Conservation (phyloP, 78 protist genomes). For the Dictyostelium brefeldianum region DNA sequence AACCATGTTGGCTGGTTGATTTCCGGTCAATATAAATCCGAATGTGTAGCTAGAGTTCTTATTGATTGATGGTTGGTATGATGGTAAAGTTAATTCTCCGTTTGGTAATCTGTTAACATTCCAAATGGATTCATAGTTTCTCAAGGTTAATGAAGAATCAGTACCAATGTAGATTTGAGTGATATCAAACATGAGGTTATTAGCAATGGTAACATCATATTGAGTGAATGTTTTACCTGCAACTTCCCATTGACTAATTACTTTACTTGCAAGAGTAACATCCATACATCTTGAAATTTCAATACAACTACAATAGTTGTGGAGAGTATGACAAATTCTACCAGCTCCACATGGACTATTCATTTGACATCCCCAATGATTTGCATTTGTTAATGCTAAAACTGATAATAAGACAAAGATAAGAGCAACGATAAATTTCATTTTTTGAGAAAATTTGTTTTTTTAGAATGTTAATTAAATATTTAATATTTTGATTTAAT, state of each 20-base stretch:
- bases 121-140: slow-evolving; percentile 8
- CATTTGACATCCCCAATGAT: slow-evolving; percentile 4
- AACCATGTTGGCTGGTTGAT: not conserved
- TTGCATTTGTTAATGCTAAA: slow-evolving; percentile 1
- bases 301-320: slow-evolving; percentile 9
- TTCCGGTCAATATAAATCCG: slow-evolving; percentile 2
- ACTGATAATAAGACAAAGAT: too few species aligned
- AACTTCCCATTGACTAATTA: not conserved
- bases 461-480: not conserved
- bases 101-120: slow-evolving; percentile 15
- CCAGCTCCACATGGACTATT: slow-evolving; percentile 28
- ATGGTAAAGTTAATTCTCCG: not conserved
- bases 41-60: not conserved
- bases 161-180: slow-evolving; percentile 25
- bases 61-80: not conserved
- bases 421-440: not conserved
- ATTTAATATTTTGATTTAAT: not conserved
- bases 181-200: not conserved
- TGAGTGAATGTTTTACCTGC: not conserved
- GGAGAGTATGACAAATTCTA: slow-evolving; percentile 2
- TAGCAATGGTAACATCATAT: slow-evolving; percentile 1
- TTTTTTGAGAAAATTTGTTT: not conserved
- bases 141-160: not conserved
- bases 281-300: not conserved
- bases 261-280: not conserved